Evolutionary conservation across 768 basidiomycete species (phyloP).

Genomic region (Agaricus sinodeliciosus): DNA sequence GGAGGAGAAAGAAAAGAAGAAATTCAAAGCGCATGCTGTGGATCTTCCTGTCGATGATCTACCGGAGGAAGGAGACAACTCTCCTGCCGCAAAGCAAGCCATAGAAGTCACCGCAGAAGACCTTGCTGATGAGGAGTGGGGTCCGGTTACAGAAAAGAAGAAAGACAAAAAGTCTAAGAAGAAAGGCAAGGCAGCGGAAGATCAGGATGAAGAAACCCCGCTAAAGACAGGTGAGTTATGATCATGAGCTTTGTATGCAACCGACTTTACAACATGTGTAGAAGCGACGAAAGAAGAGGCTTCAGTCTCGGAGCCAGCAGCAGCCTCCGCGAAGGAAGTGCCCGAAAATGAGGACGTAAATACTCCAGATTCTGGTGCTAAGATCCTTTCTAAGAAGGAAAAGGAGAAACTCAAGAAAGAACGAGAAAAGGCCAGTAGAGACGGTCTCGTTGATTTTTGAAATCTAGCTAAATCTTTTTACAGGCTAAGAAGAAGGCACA

Average conservation of each 20-base stretch:
- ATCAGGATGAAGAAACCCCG: constrained; percentile 24
- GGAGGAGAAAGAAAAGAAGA: constrained; percentile 54
- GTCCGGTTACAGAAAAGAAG: constrained; percentile 52
- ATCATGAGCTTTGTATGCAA: not conserved
- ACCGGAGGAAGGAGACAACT: constrained; percentile 19
- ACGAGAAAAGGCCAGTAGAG: constrained; percentile 70
- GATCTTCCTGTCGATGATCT: constrained; percentile 20
- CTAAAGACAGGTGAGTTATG: not conserved
- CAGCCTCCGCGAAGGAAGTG: constrained; percentile 22
- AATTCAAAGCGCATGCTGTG: constrained; percentile 30
- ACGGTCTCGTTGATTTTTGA: constrained; percentile 6
- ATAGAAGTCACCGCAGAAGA: constrained; percentile 62
- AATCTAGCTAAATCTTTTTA: constrained; percentile 4
- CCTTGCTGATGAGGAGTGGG: constrained; percentile 70
- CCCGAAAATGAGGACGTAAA: constrained; percentile 42
- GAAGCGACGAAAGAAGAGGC: constrained; percentile 14
- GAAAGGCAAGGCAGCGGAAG: constrained; percentile 34
- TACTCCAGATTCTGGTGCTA: constrained; percentile 51
- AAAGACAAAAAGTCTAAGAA: constrained; percentile 59
- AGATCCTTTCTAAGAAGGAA: constrained; percentile 88
- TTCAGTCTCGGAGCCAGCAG: constrained; percentile 17
- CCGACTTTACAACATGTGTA: not conserved
- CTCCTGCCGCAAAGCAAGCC: constrained; percentile 29
- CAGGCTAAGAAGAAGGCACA: constrained; percentile 95
- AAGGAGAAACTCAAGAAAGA: constrained; percentile 98